Conservation (phyloP, 2,329 filamentous ascomycete species). For the Xylariales sp. region DNA sequence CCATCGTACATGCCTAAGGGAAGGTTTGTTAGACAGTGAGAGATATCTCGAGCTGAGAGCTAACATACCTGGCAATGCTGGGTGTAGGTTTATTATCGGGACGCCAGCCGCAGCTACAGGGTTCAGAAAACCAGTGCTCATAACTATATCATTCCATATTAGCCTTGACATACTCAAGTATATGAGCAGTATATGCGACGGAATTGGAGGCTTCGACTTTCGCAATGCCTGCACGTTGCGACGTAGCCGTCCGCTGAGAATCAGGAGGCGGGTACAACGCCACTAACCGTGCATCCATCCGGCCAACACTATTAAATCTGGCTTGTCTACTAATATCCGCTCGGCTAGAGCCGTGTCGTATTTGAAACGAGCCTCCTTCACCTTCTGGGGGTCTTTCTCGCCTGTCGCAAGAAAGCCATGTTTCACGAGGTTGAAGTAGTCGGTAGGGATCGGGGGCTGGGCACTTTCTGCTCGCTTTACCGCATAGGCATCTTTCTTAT, state of each 20-base stretch:
- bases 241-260: neutral
- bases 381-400: constrained; percentile 67
- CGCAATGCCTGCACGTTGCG: neutral
- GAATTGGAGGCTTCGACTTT: neutral
- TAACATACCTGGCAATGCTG: constrained; percentile 34
- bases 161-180: neutral
- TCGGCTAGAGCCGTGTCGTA: constrained; percentile 82
- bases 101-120: constrained; percentile 72
- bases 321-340: constrained; percentile 71
- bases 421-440: constrained; percentile 83
- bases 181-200: constrained; percentile 42
- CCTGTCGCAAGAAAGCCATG: constrained; percentile 71
- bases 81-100: constrained; percentile 85
- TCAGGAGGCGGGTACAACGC: neutral
- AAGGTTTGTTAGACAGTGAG: constrained; percentile 9
- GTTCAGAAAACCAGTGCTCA: constrained; percentile 68
- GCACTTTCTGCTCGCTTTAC: constrained; percentile 59
- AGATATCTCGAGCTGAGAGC: constrained; percentile 40
- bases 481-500: constrained; percentile 61
- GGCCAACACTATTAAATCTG: constrained; percentile 82
- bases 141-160: constrained; percentile 25
- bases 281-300: constrained; percentile 80
- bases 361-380: constrained; percentile 68
- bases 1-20: constrained; percentile 72
- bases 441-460: constrained; percentile 69